Evolutionary conservation across 2,329 filamentous ascomycete genomes (phyloP).

Genomic region (Zalaria obscura): DNA sequence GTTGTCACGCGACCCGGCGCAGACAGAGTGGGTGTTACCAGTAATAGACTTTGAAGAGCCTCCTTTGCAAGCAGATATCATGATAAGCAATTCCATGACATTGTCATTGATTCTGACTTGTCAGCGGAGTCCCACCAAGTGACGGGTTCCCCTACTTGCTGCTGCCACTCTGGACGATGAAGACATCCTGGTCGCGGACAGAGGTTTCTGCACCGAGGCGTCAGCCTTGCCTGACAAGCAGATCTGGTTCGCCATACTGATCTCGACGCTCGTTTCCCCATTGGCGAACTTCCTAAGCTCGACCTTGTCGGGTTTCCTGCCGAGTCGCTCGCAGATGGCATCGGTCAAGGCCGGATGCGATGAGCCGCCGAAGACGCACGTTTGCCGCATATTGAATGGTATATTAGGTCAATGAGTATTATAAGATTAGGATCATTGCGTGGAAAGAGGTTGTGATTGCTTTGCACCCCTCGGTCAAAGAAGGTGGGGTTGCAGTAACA

Average conservation of each 20-base stretch:
- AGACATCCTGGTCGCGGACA: conserved; percentile 96
- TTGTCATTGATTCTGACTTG: conserved; percentile 72
- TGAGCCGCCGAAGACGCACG: conserved; percentile 53
- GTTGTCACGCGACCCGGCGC: background rate
- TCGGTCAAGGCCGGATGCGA: conserved; percentile 52
- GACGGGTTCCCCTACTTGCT: conserved; percentile 38
- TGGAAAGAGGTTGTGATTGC: no score
- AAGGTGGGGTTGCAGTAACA: no score
- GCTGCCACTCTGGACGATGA: conserved; percentile 95
- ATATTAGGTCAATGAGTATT: background rate
- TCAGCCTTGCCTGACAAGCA: background rate
- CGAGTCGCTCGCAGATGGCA: conserved; percentile 51
- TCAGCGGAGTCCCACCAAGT: conserved; percentile 12
- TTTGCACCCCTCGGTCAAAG: no score
- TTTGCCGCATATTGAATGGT: conserved; percentile 43
- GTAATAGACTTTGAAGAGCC: conserved; percentile 94
- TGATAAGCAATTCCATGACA: conserved; percentile 97
- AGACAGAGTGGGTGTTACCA: conserved; percentile 41
- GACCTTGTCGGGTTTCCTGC: conserved; percentile 43
- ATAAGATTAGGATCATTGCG: no score
- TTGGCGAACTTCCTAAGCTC: conserved; percentile 54
- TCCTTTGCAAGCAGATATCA: conserved; percentile 97
- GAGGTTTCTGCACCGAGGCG: conserved; percentile 32
- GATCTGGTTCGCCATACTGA: conserved; percentile 26
- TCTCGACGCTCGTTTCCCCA: conserved; percentile 56